Base-by-base conservation (phyloP, 768 basidiomycete species). In the Trametes coccinea region DNA sequence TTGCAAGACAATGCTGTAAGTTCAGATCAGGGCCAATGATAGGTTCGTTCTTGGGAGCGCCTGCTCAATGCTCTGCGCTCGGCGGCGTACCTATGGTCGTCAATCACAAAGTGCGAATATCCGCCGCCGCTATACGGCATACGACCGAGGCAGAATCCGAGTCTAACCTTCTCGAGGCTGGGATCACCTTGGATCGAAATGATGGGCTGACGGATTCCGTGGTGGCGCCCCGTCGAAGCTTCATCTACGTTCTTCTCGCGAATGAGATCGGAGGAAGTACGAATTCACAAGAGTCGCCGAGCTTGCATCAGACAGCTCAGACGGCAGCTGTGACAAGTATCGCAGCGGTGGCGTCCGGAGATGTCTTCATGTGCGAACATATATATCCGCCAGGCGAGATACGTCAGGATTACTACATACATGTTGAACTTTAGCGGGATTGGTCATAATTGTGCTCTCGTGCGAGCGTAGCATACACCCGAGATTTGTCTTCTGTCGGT, bases 231-330 rank as follows among this genome's bases (percentile, higher is more conserved):
- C n/a, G 17, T 22, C 30, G 40, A 50, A 51, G 49, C 39, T 58
- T 51, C 48, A 39, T 30, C 27, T 22, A 44, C 4, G 14, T 17
- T 47, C 55, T 62, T 62, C 61, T 53, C 40, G 61, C 61, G 55
- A 62, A 33, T 43, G 33, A 40, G 34, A 52, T 62, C 55, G 61
- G 61, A 56, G 43, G 17, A 14, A n/a, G 53, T 5, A 51, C 33
- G 5, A 11, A 37, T 11, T 37, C 11, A 30, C 2, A 11, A 31
- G 48, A 22, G 11, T 2, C 48, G 13, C 14, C 5, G 41, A 5
- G 41, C 41, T 43, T 14, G 40, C 10, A 43, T 53, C 43, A 40
- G 53, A 53, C 22, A 33, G 22, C 51, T 27, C n/a, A 9, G 29
- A 30, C n/a, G 39, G 39, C 41, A 43, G 9, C 39, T 13, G 27